Conservation (phyloP, 2,329 filamentous ascomycete genomes). For the Exophiala aquamarina region DNA sequence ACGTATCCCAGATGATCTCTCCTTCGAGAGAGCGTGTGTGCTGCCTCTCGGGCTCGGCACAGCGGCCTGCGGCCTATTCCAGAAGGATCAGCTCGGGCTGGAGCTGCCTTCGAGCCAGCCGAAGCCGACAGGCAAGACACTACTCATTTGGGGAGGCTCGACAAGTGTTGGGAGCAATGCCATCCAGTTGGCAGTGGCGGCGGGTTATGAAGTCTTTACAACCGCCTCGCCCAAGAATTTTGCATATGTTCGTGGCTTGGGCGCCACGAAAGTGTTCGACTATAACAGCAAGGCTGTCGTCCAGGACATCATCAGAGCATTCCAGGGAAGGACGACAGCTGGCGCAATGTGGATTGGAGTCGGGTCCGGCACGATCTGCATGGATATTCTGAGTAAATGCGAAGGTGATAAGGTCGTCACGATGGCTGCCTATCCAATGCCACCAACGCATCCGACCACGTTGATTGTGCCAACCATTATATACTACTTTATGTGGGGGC, state of each 20-base stretch:
- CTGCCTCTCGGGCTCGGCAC: constrained; percentile 37
- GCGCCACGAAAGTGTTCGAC: constrained; percentile 42
- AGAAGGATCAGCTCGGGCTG: constrained; percentile 25
- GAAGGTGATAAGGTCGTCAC: constrained; percentile 25
- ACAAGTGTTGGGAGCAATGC: constrained; percentile 44
- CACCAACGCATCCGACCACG: constrained; percentile 2
- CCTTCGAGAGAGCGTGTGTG: constrained; percentile 35
- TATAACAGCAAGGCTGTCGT: constrained; percentile 38
- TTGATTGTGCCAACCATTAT: constrained; percentile 12
- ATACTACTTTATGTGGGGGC: constrained; percentile 6
- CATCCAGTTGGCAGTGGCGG: constrained; percentile 40
- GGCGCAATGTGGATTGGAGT: constrained; percentile 24
- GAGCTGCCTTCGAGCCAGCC: constrained; percentile 23
- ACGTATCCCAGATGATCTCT: constrained; percentile 33
- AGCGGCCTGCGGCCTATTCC: constrained; percentile 34
- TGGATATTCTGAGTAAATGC: constrained; percentile 22
- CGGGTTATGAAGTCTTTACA: constrained; percentile 39
- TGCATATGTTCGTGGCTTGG: constrained; percentile 31
- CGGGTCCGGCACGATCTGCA: constrained; percentile 24
- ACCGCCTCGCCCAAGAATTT: constrained; percentile 34
- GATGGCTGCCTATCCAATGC: constrained; percentile 15
- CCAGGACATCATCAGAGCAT: constrained; percentile 31
- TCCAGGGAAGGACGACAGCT: constrained; percentile 24
- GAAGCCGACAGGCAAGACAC: constrained; percentile 1
- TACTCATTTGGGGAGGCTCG: constrained; percentile 45